Conservation (phyloP, 225 moss, liverwort and hornwort species). For the Pseudisothecium myosuroides region DNA sequence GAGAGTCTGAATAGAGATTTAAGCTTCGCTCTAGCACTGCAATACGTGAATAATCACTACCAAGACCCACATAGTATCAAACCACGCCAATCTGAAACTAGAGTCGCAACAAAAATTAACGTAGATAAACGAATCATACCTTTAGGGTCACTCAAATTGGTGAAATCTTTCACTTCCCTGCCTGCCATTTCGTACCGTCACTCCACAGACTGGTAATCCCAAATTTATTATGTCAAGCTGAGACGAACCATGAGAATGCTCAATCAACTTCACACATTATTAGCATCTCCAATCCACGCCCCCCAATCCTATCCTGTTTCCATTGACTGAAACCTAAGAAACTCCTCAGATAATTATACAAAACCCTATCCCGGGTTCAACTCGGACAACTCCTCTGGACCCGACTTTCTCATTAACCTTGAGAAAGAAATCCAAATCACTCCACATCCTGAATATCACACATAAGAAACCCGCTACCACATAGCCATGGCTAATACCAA, state of each 20-base stretch:
- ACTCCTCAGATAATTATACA: background rate
- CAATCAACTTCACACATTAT: background rate
- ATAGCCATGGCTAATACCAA: background rate
- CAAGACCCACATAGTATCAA: background rate
- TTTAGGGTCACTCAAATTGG: constrained; percentile 94
- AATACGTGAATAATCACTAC: background rate
- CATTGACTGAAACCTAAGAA: constrained; percentile 12
- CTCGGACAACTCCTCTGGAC: background rate
- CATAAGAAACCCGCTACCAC: background rate
- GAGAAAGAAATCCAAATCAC: constrained; percentile 6
- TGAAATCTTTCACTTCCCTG: constrained; percentile 93
- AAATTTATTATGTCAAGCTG: background rate
- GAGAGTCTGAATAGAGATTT: background rate
- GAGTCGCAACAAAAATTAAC: background rate
- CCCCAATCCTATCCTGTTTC: background rate
- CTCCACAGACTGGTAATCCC: background rate
- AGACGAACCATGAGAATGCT: constrained; percentile 1
- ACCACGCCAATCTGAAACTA: background rate
- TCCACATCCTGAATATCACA: background rate
- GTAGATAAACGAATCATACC: constrained; percentile 16
- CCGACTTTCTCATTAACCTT: constrained; percentile 7
- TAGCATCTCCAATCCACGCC: background rate
- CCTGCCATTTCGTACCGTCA: constrained; percentile 59
- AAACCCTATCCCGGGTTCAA: constrained; percentile 42
- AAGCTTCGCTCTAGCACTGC: background rate